phyloP scores from a whole-genome alignment of 106 monocot species.

The Iris macrosiphon region DNA sequence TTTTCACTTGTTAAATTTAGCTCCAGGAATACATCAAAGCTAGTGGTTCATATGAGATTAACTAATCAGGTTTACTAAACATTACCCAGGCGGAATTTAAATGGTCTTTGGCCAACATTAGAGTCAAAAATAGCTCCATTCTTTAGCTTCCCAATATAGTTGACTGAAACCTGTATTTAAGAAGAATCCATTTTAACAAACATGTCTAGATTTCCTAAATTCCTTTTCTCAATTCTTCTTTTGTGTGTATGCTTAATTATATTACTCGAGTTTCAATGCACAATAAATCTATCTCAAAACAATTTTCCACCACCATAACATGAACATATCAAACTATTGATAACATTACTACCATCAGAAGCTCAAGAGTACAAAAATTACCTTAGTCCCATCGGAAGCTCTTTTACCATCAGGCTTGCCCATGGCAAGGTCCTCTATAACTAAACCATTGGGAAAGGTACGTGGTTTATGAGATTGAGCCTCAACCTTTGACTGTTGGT shows the following conservation, averaged over 20 bases:
- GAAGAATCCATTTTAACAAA: too few species aligned
- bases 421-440: constrained; percentile 55
- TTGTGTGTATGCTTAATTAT: too few species aligned
- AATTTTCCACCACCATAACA: too few species aligned
- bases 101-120: constrained; percentile 54
- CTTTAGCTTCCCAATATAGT: constrained; percentile 81
- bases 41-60: too few species aligned
- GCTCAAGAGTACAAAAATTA: constrained; percentile 1
- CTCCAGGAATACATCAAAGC: too few species aligned
- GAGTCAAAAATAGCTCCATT: constrained; percentile 87
- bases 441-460: constrained; percentile 46
- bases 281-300: too few species aligned
- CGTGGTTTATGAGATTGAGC: constrained; percentile 17
- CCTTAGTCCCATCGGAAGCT: constrained; percentile 57
- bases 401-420: constrained; percentile 67
- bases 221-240: too few species aligned
- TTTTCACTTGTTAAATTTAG: too few species aligned
- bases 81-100: constrained; percentile 90
- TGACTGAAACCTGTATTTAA: constrained; percentile 56
- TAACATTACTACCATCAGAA: too few species aligned
- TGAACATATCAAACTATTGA: too few species aligned
- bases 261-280: too few species aligned
- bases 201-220: too few species aligned
- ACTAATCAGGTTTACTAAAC: not conserved
- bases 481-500: constrained; percentile 2